These are phyloP conservation scores for Funneliformis mosseae DNA, from an alignment of 192 early-diverging fungal species.

Conservation along the genomic window DNA sequence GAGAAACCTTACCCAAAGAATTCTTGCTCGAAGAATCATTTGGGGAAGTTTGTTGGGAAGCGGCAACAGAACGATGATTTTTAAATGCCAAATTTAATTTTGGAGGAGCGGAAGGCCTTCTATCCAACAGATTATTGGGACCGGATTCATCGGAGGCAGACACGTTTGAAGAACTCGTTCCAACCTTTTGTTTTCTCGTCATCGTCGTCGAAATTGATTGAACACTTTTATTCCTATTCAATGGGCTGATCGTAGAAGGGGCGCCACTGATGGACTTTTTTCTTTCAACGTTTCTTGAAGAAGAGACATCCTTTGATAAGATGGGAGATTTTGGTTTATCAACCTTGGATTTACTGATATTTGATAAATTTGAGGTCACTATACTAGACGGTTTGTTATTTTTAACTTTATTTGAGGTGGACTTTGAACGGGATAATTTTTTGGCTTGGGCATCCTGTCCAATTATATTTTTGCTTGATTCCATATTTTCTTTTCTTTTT, in stretches of 20 bases:
- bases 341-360: neutral
- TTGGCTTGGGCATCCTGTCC: neutral
- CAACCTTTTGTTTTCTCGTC: neutral
- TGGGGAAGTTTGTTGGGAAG: neutral
- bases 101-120: neutral
- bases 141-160: neutral
- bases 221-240: neutral
- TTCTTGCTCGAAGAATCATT: neutral
- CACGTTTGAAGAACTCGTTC: neutral
- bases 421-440: neutral
- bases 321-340: neutral
- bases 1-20: no score
- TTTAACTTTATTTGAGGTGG: neutral
- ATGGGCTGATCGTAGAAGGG: neutral
- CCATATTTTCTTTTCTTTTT: neutral
- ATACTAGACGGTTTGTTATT: neutral
- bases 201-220: neutral
- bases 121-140: neutral
- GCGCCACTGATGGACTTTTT: neutral
- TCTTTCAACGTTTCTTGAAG: neutral
- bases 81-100: constrained; percentile 23
- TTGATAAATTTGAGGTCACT: neutral
- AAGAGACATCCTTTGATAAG: no score
- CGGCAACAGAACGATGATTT: neutral
- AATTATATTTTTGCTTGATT: neutral